phyloP scores from a whole-genome alignment of 306 rosid species.

The Bauhinia variegata region DNA sequence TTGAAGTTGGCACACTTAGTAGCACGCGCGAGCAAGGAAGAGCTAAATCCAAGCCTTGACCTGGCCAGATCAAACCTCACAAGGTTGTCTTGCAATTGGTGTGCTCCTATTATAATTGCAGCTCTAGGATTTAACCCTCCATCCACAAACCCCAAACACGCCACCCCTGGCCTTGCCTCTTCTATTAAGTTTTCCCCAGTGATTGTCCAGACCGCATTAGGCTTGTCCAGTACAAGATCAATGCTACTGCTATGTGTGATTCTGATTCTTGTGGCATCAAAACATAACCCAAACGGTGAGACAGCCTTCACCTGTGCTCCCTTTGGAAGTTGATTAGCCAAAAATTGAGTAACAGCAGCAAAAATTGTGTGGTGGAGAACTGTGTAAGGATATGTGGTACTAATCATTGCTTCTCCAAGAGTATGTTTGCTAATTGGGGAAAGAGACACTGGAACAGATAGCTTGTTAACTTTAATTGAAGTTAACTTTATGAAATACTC shows the following conservation, averaged over 20 bases:
- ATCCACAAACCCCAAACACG: constrained; percentile 55
- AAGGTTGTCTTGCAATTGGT: constrained; percentile 52
- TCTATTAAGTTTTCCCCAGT: constrained; percentile 47
- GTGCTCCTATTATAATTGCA: constrained; percentile 41
- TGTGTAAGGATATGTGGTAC: constrained; percentile 53
- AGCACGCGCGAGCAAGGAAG: constrained; percentile 29
- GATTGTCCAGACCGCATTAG: constrained; percentile 45
- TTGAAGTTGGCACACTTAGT: constrained; percentile 51
- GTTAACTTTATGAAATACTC: constrained; percentile 47
- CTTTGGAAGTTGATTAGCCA: constrained; percentile 19
- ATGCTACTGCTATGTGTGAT: constrained; percentile 1
- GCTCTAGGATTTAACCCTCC: constrained; percentile 46
- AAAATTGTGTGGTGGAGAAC: constrained; percentile 43
- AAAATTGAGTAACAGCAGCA: constrained; percentile 32
- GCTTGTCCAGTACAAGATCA: constrained; percentile 47
- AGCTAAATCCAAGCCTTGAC: constrained; percentile 55
- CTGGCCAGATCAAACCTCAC: constrained; percentile 47
- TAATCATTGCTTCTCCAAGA: constrained; percentile 42
- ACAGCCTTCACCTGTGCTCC: constrained; percentile 38
- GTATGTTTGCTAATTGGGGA: neutral
- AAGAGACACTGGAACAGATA: constrained; percentile 34
- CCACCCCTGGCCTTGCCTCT: constrained; percentile 38
- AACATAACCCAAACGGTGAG: constrained; percentile 57
- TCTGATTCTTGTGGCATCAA: constrained; percentile 5
- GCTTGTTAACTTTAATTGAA: constrained; percentile 44